Base-by-base conservation (phyloP, 164 flowering plant genomes). In the Dillenia suffruticosa region DNA sequence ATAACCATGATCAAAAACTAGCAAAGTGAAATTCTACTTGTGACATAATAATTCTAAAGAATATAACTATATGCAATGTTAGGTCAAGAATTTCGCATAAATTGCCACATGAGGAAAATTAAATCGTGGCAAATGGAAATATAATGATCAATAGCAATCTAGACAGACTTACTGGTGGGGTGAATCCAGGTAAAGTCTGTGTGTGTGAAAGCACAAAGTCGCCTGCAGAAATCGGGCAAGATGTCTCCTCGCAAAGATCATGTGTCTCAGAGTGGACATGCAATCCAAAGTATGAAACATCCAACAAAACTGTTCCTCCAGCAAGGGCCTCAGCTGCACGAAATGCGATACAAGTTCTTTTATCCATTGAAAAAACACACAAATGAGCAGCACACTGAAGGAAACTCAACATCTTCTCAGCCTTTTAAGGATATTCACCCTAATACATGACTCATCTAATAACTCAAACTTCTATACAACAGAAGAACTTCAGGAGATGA, bases 301-400 rank as follows among this genome's bases (percentile, higher is more conserved):
- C 76, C 57, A 80, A 59, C 51, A 54, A 49, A 46, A 78, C 54
- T 47, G 67, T 74, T 12, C 87, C 87, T 46, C 77, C 72, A 50
- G 79, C 46, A 32, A 82, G 54, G 26, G 62, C 16, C 68, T 62
- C 17, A 52, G 54, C 84, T 79, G 72, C 67, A 73, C n/a, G 10
- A 26, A 48, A 49, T n/a, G 17, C 24, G 40, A 54, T 1, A 15
- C 11, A 44, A 9, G 0, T 58, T 15, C n/a, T 15, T 58, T 2
- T 0, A 15, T 44, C 46, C 45, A 12, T 45, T 44, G 40, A n/a
- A 26, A 26, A 26, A 26, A 26, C 40, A 26, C 40, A 26, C 40
- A 26, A 26, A 5, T 26, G 40, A 2, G 40, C 40, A 26, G 40
- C 3, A 26, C 40, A 26, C 40, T 26, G 3, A 26, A 26, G 40